Conservation (phyloP, 208 protist species). For the Crithidia thermophila region DNA sequence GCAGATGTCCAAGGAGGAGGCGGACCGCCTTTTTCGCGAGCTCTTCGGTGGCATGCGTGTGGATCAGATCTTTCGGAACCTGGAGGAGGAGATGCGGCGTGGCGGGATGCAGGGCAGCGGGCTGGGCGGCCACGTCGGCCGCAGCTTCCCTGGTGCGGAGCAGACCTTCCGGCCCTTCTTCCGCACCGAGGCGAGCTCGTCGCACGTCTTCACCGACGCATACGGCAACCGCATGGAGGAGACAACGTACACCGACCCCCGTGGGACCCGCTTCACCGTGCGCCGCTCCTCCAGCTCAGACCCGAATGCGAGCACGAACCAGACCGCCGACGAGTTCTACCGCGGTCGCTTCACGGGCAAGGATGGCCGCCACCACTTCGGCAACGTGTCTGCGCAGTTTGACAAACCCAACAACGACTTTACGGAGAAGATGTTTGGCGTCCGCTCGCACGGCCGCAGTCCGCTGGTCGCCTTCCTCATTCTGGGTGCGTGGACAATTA, state of each 20-base stretch:
- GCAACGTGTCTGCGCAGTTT: constrained; percentile 53
- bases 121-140: constrained; percentile 37
- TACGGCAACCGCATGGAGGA: constrained; percentile 89
- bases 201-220: constrained; percentile 62
- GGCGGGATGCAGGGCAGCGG: constrained; percentile 33
- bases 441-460: constrained; percentile 75
- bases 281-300: constrained; percentile 61
- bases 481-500: constrained; percentile 57
- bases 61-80: constrained; percentile 84
- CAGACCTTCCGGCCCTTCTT: constrained; percentile 77
- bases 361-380: constrained; percentile 68
- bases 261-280: constrained; percentile 75
- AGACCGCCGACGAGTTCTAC: constrained; percentile 63
- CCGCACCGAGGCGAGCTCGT: constrained; percentile 39
- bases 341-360: constrained; percentile 36
- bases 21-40: constrained; percentile 82
- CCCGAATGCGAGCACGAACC: constrained; percentile 73
- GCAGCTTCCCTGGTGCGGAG: constrained; percentile 37
- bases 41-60: constrained; percentile 87
- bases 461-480: constrained; percentile 74
- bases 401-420: constrained; percentile 60
- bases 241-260: constrained; percentile 63
- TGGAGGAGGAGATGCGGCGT: constrained; percentile 79
- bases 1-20: constrained; percentile 89
- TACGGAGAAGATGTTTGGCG: constrained; percentile 58